Conservation (phyloP, 345 rosid species). For the Populus ilicifolia region DNA sequence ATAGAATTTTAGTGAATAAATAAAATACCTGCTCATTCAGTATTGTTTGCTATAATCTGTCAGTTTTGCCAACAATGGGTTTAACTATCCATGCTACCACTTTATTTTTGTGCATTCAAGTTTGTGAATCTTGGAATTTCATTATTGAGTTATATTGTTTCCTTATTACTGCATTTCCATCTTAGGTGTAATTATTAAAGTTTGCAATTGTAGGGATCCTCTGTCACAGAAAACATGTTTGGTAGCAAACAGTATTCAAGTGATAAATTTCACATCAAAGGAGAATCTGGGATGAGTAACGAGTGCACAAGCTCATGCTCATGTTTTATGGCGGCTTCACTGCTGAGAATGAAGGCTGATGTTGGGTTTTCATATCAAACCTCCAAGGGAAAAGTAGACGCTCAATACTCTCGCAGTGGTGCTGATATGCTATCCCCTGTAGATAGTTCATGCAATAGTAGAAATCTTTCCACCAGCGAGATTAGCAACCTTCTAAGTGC, state of each 20-base stretch:
- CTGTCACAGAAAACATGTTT: not conserved
- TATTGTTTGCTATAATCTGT: not conserved
- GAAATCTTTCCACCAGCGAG: slow-evolving; percentile 19
- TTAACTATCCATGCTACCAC: not conserved
- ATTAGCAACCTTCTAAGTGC: slow-evolving; percentile 23
- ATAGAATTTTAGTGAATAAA: not conserved
- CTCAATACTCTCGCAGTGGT: slow-evolving; percentile 1
- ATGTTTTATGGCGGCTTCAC: slow-evolving; percentile 13
- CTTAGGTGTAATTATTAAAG: too few relatives aligned
- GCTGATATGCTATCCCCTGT: slow-evolving; percentile 8
- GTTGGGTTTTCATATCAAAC: slow-evolving; percentile 9
- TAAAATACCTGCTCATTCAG: not conserved
- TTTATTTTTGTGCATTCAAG: not conserved
- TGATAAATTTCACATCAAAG: slow-evolving; percentile 4
- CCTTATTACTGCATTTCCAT: not conserved
- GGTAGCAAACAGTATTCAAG: not conserved
- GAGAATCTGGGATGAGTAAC: slow-evolving; percentile 9
- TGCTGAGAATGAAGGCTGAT: slow-evolving; percentile 4
- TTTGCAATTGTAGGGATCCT: slow-evolving; percentile 11
- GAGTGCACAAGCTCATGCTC: slow-evolving; percentile 11
- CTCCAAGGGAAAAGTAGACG: slow-evolving; percentile 14
- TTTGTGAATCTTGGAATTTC: not conserved
- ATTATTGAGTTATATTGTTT: not conserved
- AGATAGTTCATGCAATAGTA: slow-evolving; percentile 3
- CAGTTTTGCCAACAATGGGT: not conserved